Evolutionary conservation across 371 early-diverging fungal species (phyloP), one percentile per base, ranked within the genome.

Genomic region (Mortierella sp.): DNA sequence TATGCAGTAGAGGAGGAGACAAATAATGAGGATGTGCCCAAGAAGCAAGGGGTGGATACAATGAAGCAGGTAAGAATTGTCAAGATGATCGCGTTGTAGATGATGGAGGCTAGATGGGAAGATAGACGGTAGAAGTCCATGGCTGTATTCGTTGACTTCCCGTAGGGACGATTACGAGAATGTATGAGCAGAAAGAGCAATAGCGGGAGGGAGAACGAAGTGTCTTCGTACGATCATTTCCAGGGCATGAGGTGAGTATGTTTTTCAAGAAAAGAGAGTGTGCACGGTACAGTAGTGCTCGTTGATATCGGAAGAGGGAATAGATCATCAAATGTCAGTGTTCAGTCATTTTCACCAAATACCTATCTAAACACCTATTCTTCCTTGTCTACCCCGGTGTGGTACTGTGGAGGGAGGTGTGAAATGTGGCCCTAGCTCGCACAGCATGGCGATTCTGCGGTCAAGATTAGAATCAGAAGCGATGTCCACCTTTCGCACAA

Each of bases 291-390:
- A 52, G 21, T 4, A 34, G 39, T n/a, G 4, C 28, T 39, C 50
- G 68, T 61, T 42, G 50, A 46, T 42, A 70, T 46, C 46, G 70
- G 70, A 70, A 70, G 63, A 41, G 57, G 70, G 70, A 70, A 62
- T 70, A 28, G 42, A 46, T n/a, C n/a, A 14, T 3, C 31, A 53
- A 39, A 39, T 21, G 39, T 7, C 24, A 34, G 7, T 34, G 34
- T 34, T 11, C 37, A 14, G 14, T 34, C 37, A 34, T 34, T 34
- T 34, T n/a, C n/a, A n/a, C n/a, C n/a, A n/a, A n/a, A n/a, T n/a
- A n/a, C n/a, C n/a, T n/a, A n/a, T n/a, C n/a, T n/a, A n/a, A n/a
- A n/a, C n/a, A n/a, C n/a, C n/a, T 44, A 34, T n/a, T 30, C 60
- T 24, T 34, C 34, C 60, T 50, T 14, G 4, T 28, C 51, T 37